Conservation (phyloP, 805 yeast species). For the Ogataea siamensis region DNA sequence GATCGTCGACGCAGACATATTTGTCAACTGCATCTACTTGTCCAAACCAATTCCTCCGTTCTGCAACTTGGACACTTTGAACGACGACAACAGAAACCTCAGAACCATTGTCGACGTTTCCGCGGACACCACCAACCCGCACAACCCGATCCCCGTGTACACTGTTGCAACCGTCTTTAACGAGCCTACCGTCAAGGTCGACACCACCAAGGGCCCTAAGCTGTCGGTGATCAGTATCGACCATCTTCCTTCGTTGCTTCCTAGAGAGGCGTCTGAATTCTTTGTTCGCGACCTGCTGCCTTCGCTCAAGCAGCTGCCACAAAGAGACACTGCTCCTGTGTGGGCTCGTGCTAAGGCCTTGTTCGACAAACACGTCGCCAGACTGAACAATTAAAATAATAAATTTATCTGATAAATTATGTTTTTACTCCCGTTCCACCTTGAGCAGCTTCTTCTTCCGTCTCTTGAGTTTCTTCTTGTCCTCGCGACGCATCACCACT, state of each 20-base stretch:
- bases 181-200: constrained; percentile 85
- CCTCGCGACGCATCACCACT: constrained; percentile 56
- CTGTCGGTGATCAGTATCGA: constrained; percentile 92
- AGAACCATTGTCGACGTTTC: constrained; percentile 96
- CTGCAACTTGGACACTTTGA: constrained; percentile 65
- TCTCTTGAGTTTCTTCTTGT: constrained; percentile 44
- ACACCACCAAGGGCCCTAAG: constrained; percentile 76
- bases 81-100: constrained; percentile 66
- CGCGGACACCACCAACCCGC: constrained; percentile 98
- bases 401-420: not conserved
- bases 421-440: constrained; percentile 48
- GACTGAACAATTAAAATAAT: constrained; percentile 41
- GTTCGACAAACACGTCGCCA: constrained; percentile 80
- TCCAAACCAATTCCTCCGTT: constrained; percentile 94
- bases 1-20: constrained; percentile 83
- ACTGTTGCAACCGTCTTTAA: constrained; percentile 84
- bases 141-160: constrained; percentile 96
- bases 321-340: constrained; percentile 79
- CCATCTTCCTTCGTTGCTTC: constrained; percentile 91
- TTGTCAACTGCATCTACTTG: constrained; percentile 93
- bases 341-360: constrained; percentile 88
- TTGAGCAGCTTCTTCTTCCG: constrained; percentile 43
- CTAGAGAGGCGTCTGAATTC: constrained; percentile 95
- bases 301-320: constrained; percentile 77
- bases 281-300: constrained; percentile 88